Evolutionary conservation across 2,329 filamentous ascomycete species (phyloP).

Genomic region (Pseudogymnoascus sp.): DNA sequence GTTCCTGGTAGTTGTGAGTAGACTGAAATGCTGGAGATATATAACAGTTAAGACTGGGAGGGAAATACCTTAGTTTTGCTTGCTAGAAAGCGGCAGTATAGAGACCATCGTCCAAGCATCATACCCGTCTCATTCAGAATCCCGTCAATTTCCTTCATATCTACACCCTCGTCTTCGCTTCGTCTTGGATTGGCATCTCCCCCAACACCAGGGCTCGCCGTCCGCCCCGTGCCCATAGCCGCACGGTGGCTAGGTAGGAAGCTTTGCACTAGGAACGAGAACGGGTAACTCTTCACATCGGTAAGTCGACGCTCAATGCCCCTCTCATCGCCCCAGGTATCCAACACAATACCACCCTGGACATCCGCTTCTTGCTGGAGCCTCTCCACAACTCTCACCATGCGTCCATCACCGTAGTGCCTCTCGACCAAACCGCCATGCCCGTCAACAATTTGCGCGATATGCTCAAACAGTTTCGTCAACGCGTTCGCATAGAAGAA

Average conservation of each 20-base stretch:
- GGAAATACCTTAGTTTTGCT: conserved; percentile 70
- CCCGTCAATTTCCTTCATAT: conserved; percentile 93
- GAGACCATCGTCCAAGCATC: conserved; percentile 88
- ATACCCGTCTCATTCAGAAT: conserved; percentile 79
- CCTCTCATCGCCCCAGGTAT: conserved; percentile 90
- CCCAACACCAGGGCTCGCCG: conserved; percentile 66
- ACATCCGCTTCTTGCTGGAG: conserved; percentile 92
- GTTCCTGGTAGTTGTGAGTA: conserved; percentile 39
- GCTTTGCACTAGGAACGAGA: conserved; percentile 93
- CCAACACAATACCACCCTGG: conserved; percentile 89
- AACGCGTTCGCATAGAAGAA: conserved; percentile 89
- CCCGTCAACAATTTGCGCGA: conserved; percentile 89
- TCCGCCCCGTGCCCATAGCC: conserved; percentile 52
- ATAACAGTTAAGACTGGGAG: conserved; percentile 17
- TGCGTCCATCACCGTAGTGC: conserved; percentile 87
- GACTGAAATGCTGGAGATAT: conserved; percentile 13
- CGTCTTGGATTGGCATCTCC: conserved; percentile 42
- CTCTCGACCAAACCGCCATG: conserved; percentile 86
- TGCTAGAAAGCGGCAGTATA: conserved; percentile 84
- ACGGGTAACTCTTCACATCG: conserved; percentile 95
- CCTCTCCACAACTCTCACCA: conserved; percentile 88
- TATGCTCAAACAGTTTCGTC: conserved; percentile 92
- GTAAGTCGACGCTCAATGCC: conserved; percentile 77
- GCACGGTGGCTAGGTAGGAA: conserved; percentile 67
- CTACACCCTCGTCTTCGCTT: conserved; percentile 85